These are phyloP conservation scores for Pyrenophora seminiperda DNA, from an alignment of 2,329 filamentous ascomycete species.

Conservation along the genomic window DNA sequence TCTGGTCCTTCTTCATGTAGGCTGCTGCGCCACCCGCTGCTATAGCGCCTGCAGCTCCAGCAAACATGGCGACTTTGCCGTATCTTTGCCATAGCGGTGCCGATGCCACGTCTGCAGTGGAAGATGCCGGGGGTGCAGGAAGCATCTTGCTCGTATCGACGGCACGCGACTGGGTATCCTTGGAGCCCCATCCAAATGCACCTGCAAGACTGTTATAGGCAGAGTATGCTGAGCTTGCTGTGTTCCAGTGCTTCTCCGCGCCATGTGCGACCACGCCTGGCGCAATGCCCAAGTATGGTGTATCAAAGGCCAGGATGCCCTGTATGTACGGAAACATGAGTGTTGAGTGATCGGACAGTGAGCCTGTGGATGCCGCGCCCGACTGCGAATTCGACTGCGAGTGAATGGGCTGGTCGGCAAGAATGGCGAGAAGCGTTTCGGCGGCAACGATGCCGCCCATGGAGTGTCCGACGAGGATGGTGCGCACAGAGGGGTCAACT, in stretches of 20 bases:
- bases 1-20: constrained; percentile 81
- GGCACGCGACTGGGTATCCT: constrained; percentile 23
- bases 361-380: constrained; percentile 32
- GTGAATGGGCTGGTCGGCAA: constrained; percentile 58
- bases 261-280: constrained; percentile 83
- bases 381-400: constrained; percentile 44
- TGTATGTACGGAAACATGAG: constrained; percentile 95
- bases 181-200: constrained; percentile 65
- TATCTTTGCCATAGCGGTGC: constrained; percentile 71
- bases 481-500: constrained; percentile 81
- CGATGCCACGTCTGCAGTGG: constrained; percentile 53
- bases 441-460: constrained; percentile 92
- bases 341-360: constrained; percentile 55
- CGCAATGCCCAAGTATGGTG: constrained; percentile 82
- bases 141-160: constrained; percentile 45
- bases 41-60: constrained; percentile 78
- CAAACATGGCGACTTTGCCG: constrained; percentile 84
- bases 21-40: constrained; percentile 83
- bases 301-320: constrained; percentile 91
- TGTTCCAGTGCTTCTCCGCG: constrained; percentile 84
- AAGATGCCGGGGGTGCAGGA: constrained; percentile 44
- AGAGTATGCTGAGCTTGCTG: constrained; percentile 71
- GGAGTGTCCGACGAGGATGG: constrained; percentile 82
- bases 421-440: constrained; percentile 78
- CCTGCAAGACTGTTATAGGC: constrained; percentile 67